Evolutionary conservation across 2,329 filamentous ascomycete genomes (phyloP).

Genomic region (Arthroderma sp.): DNA sequence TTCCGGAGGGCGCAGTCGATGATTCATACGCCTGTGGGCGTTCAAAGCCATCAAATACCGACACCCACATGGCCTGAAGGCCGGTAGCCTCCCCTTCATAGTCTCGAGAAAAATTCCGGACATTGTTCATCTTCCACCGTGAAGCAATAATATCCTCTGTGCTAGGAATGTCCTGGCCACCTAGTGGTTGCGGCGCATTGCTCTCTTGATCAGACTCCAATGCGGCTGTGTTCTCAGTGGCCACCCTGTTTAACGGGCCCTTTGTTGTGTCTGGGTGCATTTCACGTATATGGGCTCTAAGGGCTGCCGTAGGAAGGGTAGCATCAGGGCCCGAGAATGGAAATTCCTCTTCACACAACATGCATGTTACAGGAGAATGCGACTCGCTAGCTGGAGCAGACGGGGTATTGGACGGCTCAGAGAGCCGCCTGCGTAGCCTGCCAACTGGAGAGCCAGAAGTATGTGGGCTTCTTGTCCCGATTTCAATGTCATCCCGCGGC

Average conservation of each 20-base stretch:
- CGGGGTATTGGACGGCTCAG: slow-evolving; percentile 4
- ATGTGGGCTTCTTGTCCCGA: neutral
- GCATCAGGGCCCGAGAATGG: slow-evolving; percentile 16
- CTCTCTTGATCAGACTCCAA: slow-evolving; percentile 5
- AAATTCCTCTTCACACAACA: slow-evolving; percentile 25
- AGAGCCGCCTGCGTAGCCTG: neutral
- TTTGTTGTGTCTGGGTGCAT: slow-evolving; percentile 21
- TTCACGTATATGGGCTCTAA: slow-evolving; percentile 22
- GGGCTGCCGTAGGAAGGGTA: slow-evolving; percentile 16
- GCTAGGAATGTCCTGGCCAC: neutral
- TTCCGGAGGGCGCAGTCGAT: slow-evolving; percentile 17
- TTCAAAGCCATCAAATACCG: slow-evolving; percentile 18
- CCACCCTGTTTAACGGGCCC: slow-evolving; percentile 2
- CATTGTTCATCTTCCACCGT: slow-evolving; percentile 27
- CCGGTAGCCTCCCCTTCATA: slow-evolving; percentile 21
- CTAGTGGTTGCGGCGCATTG: neutral
- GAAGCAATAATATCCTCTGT: slow-evolving; percentile 21
- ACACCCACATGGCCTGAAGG: slow-evolving; percentile 21
- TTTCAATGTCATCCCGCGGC: slow-evolving; percentile 1
- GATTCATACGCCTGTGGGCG: slow-evolving; percentile 25
- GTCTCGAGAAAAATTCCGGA: slow-evolving; percentile 20
- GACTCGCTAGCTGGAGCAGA: slow-evolving; percentile 1
- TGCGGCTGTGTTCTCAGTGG: slow-evolving; percentile 4
- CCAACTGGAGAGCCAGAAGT: neutral
- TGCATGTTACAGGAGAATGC: slow-evolving; percentile 17